A percentile compares a stretch with the other conserved stretches of the same genome.
Evolutionary conservation across 2,329 filamentous ascomycete genomes (phyloP).

Genomic region (Monosporascus sp.): DNA sequence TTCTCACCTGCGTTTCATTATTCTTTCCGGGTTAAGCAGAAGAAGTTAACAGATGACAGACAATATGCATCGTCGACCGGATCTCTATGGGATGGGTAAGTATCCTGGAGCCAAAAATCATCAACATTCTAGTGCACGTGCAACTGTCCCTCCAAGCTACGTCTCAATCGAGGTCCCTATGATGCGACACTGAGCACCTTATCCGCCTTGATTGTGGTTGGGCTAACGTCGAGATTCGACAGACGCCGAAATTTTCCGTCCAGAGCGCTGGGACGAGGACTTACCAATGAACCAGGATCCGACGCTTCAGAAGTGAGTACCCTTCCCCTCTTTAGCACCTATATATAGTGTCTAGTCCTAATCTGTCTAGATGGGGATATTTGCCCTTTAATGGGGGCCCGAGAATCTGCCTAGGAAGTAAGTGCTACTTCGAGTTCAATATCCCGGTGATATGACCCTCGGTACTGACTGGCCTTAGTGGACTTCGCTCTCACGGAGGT

Average conservation of each 20-base stretch:
- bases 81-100: constrained; percentile 29
- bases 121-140: neutral
- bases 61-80: constrained; percentile 36
- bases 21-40: too few relatives aligned
- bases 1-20: too few relatives aligned
- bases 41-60: constrained; percentile 7
- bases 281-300: constrained; percentile 12
- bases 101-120: neutral
- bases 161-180: too few relatives aligned
- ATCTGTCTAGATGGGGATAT: constrained; percentile 11
- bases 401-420: constrained; percentile 20
- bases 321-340: neutral
- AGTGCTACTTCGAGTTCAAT: neutral
- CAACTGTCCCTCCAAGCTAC: too few relatives aligned
- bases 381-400: constrained; percentile 21
- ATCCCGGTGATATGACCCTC: neutral
- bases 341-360: neutral
- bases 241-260: constrained; percentile 37
- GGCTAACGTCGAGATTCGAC: neutral
- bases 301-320: constrained; percentile 8
- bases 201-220: neutral
- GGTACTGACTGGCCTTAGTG: constrained; percentile 8
- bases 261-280: constrained; percentile 37
- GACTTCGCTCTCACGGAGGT: constrained; percentile 21
- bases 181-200: too few relatives aligned